Base-by-base conservation (phyloP, 441 rosid species). In the Corymbia calophylla region DNA sequence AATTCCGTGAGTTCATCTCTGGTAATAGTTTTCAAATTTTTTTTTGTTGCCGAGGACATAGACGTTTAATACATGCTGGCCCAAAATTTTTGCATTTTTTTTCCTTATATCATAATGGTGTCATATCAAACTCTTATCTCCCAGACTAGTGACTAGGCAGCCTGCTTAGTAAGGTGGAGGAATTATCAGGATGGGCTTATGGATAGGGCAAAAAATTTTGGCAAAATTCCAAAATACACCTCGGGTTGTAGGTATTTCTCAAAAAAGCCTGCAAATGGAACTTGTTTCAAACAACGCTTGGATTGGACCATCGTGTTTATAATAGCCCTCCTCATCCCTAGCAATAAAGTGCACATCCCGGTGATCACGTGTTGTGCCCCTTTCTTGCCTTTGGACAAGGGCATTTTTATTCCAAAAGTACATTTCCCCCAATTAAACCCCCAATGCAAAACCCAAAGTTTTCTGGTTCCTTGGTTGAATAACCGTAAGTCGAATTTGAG, bases 131-230 rank as follows among this genome's bases (percentile, higher is more conserved):
- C 8, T 14, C 9, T 73, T 73, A 77, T 77, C n/a, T 4, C 15
- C 44, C 2, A 11, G 4, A 39, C 17, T 12, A 6, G 10, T 39
- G n/a, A 73, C 0, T 77, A 23, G n/a, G 15, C 44, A 73, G 1
- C 3, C 3, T 3, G 10, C 2, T 39, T 73, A 73, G 51, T 39
- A 47, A 73, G 14, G 11, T 73, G 3, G 18, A 21, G 9, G 4
- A 11, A 6, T 73, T 73, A 19, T 21, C 1, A 1, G 27, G 3
- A 73, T 39, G 29, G 1, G 8, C 19, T 39, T 21, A 39, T 6
- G 48, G 27, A 73, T 21, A 0, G 3, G 1, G 2, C 49, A 21
- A 73, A 73, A 21, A 6, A 39, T 21, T 39, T 0, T 0, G 4
- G 7, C 1, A 73, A 73, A 19, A 39, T 73, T 73, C 1, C 27